Percentiles rank a stretch among this genome's conserved stretches.
Conservation (phyloP, 495 filamentous ascomycete species). For the Geoglossum glabrum region DNA sequence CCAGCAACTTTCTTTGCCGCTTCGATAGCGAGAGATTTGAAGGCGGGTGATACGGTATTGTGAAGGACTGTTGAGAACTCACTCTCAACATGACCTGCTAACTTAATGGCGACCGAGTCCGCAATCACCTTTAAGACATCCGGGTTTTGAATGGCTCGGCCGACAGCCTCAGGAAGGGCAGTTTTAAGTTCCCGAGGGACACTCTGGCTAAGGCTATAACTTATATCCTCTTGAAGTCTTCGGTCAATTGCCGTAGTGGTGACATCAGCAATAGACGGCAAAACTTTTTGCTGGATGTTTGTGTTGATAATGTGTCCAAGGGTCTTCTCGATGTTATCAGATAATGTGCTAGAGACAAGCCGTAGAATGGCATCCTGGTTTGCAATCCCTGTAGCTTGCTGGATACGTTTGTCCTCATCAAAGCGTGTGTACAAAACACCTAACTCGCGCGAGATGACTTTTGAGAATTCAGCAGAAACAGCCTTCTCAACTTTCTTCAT, state of each 20-base stretch:
- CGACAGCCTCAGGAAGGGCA: slow-evolving; percentile 32
- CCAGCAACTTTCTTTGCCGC: slow-evolving; percentile 36
- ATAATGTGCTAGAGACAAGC: slow-evolving; percentile 68
- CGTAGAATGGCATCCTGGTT: slow-evolving; percentile 66
- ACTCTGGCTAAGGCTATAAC: slow-evolving; percentile 19
- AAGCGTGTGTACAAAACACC: slow-evolving; percentile 38
- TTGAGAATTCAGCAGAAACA: slow-evolving; percentile 34
- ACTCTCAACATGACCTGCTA: slow-evolving; percentile 45
- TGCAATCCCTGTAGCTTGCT: slow-evolving; percentile 42
- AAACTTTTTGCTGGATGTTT: slow-evolving; percentile 43
- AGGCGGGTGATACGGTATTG: slow-evolving; percentile 38
- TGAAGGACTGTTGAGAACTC: slow-evolving; percentile 43
- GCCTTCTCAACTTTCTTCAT: slow-evolving; percentile 33
- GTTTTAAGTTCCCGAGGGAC: slow-evolving; percentile 35
- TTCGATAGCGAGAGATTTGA: slow-evolving; percentile 38
- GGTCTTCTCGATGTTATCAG: slow-evolving; percentile 73
- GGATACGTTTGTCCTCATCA: slow-evolving; percentile 42
- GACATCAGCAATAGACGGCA: slow-evolving; percentile 33
- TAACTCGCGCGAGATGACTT: slow-evolving; percentile 34
- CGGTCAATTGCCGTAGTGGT: slow-evolving; percentile 35
- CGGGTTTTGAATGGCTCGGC: slow-evolving; percentile 43
- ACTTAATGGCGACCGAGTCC: slow-evolving; percentile 43
- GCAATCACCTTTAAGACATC: slow-evolving; percentile 48
- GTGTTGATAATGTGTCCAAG: slow-evolving; percentile 46
- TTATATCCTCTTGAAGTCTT: slow-evolving; percentile 33